These are phyloP conservation scores for Pelargonium australe DNA, from an alignment of 441 rosid genomes.

Conservation along the genomic window DNA sequence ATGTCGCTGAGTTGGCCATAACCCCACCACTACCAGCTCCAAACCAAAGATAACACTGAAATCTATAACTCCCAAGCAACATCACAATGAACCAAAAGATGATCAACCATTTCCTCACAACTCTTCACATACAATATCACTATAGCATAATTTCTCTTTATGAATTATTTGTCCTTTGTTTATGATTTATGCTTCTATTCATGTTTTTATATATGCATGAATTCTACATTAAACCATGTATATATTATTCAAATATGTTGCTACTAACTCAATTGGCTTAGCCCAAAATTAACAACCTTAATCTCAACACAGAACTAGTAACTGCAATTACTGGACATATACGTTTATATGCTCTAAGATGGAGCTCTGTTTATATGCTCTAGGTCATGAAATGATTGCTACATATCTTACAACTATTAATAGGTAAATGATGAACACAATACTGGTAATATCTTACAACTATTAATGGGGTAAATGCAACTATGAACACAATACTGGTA, in stretches of 20 bases:
- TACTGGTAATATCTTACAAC: no score
- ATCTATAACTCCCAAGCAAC: neutral
- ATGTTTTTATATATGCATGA: neutral
- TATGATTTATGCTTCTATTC: neutral
- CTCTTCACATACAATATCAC: neutral
- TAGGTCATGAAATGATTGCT: slow-evolving; percentile 5
- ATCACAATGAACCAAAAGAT: neutral
- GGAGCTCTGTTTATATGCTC: neutral
- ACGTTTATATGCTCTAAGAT: no score
- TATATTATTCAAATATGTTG: neutral
- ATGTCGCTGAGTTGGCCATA: neutral
- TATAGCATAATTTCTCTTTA: slow-evolving; percentile 5
- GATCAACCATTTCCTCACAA: neutral
- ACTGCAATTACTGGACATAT: neutral
- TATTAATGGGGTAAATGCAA: neutral
- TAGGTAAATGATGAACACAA: neutral
- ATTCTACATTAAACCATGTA: neutral
- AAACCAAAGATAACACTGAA: neutral
- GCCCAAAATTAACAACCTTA: neutral
- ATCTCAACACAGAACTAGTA: neutral
- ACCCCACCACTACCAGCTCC: neutral
- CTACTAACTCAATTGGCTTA: neutral
- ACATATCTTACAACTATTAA: neutral
- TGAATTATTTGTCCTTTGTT: neutral
- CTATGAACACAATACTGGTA: slow-evolving; percentile 5